Conservation (phyloP, 139 green algal genomes). For the Bryopsis sp. region DNA sequence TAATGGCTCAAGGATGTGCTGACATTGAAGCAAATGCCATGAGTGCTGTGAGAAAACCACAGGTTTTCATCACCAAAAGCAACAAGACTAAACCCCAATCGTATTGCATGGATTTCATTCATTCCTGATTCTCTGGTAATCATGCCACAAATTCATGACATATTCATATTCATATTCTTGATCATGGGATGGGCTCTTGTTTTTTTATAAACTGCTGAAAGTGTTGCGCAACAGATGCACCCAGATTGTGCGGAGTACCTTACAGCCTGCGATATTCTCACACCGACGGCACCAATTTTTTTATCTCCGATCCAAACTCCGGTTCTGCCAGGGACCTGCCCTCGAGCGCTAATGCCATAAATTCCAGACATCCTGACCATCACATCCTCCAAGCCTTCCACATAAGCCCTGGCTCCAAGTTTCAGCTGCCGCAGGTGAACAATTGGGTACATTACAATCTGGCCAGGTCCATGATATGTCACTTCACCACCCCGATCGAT, state of each 20-base stretch:
- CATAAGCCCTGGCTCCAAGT: constrained; percentile 53
- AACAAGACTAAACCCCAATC: no score
- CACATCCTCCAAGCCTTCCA: constrained; percentile 84
- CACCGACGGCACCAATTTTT: constrained; percentile 91
- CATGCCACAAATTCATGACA: no score
- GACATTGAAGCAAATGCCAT: constrained; percentile 90
- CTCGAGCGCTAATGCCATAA: constrained; percentile 35
- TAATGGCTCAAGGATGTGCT: constrained; percentile 67
- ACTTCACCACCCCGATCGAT: constrained; percentile 75
- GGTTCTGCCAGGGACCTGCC: constrained; percentile 40
- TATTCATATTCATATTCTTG: no score
- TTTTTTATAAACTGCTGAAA: background rate
- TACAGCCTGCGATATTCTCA: constrained; percentile 61
- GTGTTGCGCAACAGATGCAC: background rate
- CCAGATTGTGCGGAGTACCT: background rate
- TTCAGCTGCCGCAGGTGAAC: constrained; percentile 47
- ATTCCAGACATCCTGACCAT: constrained; percentile 48
- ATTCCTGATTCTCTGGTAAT: no score
- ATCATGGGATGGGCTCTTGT: background rate
- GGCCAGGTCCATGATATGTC: constrained; percentile 85
- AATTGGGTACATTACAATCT: constrained; percentile 87
- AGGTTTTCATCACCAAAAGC: background rate
- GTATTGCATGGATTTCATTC: no score
- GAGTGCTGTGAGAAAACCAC: constrained; percentile 41
- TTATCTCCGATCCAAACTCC: constrained; percentile 80